Conservation (phyloP, 495 filamentous ascomycete genomes). For the Tuber melanosporum region DNA sequence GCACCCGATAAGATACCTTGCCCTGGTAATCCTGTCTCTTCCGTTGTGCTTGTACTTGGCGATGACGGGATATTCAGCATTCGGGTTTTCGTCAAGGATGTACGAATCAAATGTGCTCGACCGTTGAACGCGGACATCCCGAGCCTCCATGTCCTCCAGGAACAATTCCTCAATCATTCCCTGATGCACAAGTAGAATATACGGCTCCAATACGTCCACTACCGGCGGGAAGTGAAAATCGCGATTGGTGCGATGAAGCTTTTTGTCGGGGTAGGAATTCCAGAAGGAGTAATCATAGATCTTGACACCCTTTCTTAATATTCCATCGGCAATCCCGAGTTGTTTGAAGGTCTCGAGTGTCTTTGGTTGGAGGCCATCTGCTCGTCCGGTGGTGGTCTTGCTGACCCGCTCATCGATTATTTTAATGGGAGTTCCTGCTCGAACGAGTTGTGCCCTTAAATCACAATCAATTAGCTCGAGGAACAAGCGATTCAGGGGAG, state of each 20-base stretch:
- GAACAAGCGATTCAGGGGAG: conserved; percentile 8
- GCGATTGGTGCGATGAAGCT: conserved; percentile 58
- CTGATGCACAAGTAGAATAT: conserved; percentile 66
- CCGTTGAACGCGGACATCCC: conserved; percentile 53
- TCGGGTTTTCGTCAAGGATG: conserved; percentile 49
- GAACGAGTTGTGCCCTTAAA: conserved; percentile 56
- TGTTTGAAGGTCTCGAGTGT: conserved; percentile 69
- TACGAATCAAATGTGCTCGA: conserved; percentile 55
- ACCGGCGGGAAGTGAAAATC: conserved; percentile 66
- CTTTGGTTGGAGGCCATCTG: conserved; percentile 72
- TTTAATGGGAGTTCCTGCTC: conserved; percentile 61
- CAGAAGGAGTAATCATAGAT: conserved; percentile 69
- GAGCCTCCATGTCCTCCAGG: conserved; percentile 55
- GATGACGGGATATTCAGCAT: conserved; percentile 47
- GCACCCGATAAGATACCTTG: conserved; percentile 57
- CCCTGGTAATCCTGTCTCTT: conserved; percentile 50
- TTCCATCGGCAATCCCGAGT: conserved; percentile 58
- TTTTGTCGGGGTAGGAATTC: conserved; percentile 54
- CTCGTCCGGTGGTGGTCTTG: conserved; percentile 64
- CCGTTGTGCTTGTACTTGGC: conserved; percentile 43
- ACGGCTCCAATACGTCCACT: conserved; percentile 65
- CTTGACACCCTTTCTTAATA: conserved; percentile 57
- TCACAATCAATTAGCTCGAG: not conserved
- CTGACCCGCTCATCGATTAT: conserved; percentile 66
- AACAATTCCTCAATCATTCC: conserved; percentile 66